Evolutionary conservation across 2,329 filamentous ascomycete genomes (phyloP).

Genomic region (Grosmannia serpens): DNA sequence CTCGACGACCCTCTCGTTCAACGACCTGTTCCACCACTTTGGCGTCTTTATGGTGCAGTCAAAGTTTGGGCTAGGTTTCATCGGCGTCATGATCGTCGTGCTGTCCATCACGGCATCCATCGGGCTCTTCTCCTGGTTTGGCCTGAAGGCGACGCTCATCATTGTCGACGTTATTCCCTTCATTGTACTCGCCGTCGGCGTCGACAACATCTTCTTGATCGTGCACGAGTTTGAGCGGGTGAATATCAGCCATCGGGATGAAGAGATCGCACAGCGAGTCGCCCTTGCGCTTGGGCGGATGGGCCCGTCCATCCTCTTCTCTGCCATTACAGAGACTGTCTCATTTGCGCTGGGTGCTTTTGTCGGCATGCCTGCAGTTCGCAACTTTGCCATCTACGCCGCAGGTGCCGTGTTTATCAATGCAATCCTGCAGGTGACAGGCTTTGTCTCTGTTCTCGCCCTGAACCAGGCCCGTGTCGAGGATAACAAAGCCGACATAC

Average conservation of each 20-base stretch:
- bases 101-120: slow-evolving; percentile 97
- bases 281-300: slow-evolving; percentile 86
- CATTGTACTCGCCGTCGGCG: slow-evolving; percentile 87
- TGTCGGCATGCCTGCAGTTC: slow-evolving; percentile 94
- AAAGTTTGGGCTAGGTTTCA: slow-evolving; percentile 91
- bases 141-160: slow-evolving; percentile 90
- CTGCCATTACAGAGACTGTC: slow-evolving; percentile 85
- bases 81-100: slow-evolving; percentile 87
- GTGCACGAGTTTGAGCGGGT: slow-evolving; percentile 96
- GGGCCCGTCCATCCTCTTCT: slow-evolving; percentile 92
- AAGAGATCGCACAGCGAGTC: slow-evolving; percentile 74
- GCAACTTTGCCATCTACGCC: slow-evolving; percentile 94
- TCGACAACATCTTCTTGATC: slow-evolving; percentile 98
- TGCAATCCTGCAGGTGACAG: slow-evolving; percentile 89
- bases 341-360: slow-evolving; percentile 88
- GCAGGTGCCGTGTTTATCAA: slow-evolving; percentile 96
- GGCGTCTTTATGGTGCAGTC: slow-evolving; percentile 82
- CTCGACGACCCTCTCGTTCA: slow-evolving; percentile 69
- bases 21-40: slow-evolving; percentile 70
- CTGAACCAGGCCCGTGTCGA: slow-evolving; percentile 89
- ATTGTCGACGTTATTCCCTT: slow-evolving; percentile 98
- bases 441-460: slow-evolving; percentile 87
- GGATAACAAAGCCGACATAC: slow-evolving; percentile 76
- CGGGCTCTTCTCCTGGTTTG: slow-evolving; percentile 82
- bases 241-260: slow-evolving; percentile 83